Percentiles rank a stretch among this genome's conserved stretches.
Evolutionary conservation across 768 basidiomycete species (phyloP).

Genomic region (Macrolepiota fuliginosa): DNA sequence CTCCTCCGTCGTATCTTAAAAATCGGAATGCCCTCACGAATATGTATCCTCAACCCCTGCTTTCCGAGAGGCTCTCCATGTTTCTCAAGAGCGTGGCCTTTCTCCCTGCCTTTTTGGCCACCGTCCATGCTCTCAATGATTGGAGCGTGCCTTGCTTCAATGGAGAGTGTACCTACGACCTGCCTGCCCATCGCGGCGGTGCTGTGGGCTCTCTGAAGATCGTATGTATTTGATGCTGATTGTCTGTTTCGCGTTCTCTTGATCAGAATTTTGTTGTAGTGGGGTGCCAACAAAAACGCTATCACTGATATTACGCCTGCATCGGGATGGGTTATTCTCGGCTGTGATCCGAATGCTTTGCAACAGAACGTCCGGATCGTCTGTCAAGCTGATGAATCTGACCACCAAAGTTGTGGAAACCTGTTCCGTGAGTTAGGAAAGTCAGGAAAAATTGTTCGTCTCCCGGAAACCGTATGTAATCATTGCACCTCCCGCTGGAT

Average conservation of each 20-base stretch:
- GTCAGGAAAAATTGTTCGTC: conserved; percentile 14
- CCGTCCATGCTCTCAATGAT: conserved; percentile 12
- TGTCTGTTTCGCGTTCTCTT: background rate
- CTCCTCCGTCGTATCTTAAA: background rate
- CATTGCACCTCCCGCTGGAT: background rate
- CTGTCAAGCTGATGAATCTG: background rate
- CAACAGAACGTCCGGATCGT: conserved; percentile 9
- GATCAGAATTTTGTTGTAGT: background rate
- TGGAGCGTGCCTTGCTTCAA: conserved; percentile 15
- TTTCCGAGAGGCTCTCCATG: background rate
- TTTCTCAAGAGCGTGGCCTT: conserved; percentile 1
- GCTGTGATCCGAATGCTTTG: conserved; percentile 4
- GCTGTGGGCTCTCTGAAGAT: conserved; percentile 12
- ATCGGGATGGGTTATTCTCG: conserved; percentile 12
- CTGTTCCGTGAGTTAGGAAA: conserved; percentile 1
- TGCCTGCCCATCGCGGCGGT: background rate
- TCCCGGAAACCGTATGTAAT: conserved; percentile 28
- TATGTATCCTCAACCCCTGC: background rate
- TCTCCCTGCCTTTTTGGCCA: background rate
- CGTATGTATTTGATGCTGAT: conserved; percentile 1
- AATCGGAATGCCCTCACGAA: background rate
- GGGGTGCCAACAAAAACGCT: background rate
- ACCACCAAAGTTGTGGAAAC: background rate
- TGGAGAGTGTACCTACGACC: conserved; percentile 16
- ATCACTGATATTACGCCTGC: conserved; percentile 12